Base-by-base conservation (phyloP, 768 basidiomycete genomes). In the Pleurotus cornucopiae region DNA sequence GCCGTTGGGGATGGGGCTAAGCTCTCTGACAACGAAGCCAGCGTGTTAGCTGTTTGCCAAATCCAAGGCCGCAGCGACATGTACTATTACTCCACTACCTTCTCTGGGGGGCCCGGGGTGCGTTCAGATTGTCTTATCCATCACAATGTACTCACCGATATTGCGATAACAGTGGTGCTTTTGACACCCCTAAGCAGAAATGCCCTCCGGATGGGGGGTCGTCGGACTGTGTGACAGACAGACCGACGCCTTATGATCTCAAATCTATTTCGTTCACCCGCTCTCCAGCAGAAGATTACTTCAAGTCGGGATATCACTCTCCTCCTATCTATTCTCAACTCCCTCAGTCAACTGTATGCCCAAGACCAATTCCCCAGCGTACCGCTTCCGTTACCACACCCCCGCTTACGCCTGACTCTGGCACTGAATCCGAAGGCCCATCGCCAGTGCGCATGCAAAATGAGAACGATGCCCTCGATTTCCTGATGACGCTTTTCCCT, bases 1-100 rank as follows among this genome's bases (percentile, higher is more conserved):
- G 81, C 87, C 91, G 91, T 93, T 94, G 91, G 91, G 76, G 91
- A 94, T 92, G 91, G 91, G 91, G 91, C 91, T 84, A 79, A 77
- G 76, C 79, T 80, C 75, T 81, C 83, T 83, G 85, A 86, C 85
- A 79, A 73, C 73, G 79, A 83, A 74, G 82, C 88, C 62, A 89
- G 78, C 73, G 87, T 92, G 67, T 82, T 92, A 73, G 91, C 91
- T 60, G 86, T 92, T 63, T 91, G 88, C 82, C 88, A 88, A 60
- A 76, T 90, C 63, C 83, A 91, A 68, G 91, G 89, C 80, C 82
- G 75, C 49, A 79, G 85, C 66, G 80, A 90, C 68, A 84, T 90
- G 77, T 91, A 92, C 76, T 94, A 93, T 64, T 94, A 93, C 69
- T 92, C 89, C 67, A 90, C 91, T 76, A 86, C 91, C 69, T 92